phyloP scores from a whole-genome alignment of 2,329 filamentous ascomycete genomes.

The Penicillium hesseltinei region DNA sequence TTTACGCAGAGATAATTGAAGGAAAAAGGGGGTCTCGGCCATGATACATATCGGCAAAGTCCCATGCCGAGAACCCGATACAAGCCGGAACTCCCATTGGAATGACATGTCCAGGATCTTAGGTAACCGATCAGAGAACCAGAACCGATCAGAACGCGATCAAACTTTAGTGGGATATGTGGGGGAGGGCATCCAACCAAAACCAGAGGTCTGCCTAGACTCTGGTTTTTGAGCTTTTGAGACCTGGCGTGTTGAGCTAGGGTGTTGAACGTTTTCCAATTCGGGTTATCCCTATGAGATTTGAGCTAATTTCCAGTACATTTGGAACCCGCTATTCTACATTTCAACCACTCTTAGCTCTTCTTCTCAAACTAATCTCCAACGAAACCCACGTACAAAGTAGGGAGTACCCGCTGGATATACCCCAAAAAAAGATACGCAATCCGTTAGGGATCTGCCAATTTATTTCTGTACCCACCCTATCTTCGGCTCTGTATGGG shows the following conservation, averaged over 20 bases:
- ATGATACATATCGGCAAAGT: neutral
- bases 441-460: constrained; percentile 13
- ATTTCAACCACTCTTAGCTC: neutral
- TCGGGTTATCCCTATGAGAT: neutral
- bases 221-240: constrained; percentile 1
- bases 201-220: constrained; percentile 13
- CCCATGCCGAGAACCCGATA: constrained; percentile 15
- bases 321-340: neutral
- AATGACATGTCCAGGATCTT: constrained; percentile 3
- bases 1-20: neutral
- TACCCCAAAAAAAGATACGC: constrained; percentile 11
- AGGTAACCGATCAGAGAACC: neutral
- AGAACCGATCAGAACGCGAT: constrained; percentile 2
- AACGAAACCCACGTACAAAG: constrained; percentile 13
- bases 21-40: neutral
- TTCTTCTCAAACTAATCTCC: constrained; percentile 18
- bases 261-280: constrained; percentile 11
- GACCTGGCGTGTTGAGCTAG: neutral
- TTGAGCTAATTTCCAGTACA: constrained; percentile 7
- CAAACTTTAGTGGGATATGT: constrained; percentile 18
- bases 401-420: constrained; percentile 1
- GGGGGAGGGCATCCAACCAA: constrained; percentile 20
- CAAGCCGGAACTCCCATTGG: constrained; percentile 5
- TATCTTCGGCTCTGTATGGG: neutral
- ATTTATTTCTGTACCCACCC: neutral